Conservation (phyloP, 73 alveolate species). For the Tetrahymena thermophila region DNA sequence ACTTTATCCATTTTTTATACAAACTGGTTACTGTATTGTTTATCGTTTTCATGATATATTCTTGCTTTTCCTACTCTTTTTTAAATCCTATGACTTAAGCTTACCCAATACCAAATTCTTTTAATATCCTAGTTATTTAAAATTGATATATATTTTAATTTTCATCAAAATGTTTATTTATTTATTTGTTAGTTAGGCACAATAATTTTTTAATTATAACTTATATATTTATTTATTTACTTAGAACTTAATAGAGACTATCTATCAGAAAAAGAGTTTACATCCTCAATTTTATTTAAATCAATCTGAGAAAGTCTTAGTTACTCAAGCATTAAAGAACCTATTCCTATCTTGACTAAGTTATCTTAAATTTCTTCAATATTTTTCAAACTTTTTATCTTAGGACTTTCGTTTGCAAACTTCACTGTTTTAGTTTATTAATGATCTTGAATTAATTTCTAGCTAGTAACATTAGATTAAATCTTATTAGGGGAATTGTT, state of each 20-base stretch:
- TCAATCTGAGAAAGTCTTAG: background rate
- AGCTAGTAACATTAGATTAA: background rate
- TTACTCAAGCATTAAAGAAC: background rate
- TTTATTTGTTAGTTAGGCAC: no score
- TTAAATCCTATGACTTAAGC: background rate
- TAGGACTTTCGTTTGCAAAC: background rate
- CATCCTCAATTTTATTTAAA: background rate
- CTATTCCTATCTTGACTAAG: background rate
- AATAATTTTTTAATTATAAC: no score
- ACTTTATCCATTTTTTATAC: background rate
- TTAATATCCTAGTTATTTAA: background rate
- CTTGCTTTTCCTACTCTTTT: background rate
- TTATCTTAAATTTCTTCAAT: background rate
- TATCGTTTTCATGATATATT: background rate
- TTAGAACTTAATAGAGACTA: background rate
- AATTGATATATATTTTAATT: background rate
- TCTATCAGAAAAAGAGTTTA: background rate
- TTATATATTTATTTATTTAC: background rate
- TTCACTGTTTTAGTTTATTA: background rate
- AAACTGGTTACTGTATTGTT: background rate
- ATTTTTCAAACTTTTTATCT: background rate
- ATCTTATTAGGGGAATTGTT: background rate
- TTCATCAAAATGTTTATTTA: background rate
- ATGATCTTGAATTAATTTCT: background rate
- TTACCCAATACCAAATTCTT: background rate